Conservation (phyloP, 345 rosid species). For the Eutrema heterophyllum region DNA sequence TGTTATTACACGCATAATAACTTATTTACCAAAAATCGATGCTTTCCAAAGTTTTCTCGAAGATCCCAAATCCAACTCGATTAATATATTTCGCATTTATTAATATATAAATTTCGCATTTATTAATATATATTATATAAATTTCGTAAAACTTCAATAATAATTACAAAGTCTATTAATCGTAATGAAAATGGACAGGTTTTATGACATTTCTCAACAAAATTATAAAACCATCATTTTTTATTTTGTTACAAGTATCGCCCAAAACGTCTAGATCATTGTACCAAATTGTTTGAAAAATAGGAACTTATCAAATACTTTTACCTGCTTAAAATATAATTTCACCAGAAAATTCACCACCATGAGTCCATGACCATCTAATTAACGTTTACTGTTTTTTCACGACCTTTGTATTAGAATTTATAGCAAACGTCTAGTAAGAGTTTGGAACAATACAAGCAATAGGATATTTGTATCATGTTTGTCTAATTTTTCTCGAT, state of each 20-base stretch:
- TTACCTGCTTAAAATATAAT: neutral
- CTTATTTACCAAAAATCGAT: too few species aligned
- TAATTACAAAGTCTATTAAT: too few species aligned
- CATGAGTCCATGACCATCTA: too few species aligned
- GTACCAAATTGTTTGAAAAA: neutral
- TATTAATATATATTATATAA: too few species aligned
- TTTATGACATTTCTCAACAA: neutral
- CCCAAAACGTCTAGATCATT: neutral
- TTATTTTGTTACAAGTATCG: neutral
- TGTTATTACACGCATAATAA: too few species aligned
- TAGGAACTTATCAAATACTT: neutral
- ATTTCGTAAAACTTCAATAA: too few species aligned
- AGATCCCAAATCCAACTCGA: too few species aligned
- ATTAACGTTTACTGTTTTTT: neutral
- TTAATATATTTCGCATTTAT: too few species aligned
- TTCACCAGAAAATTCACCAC: neutral
- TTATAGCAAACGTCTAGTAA: neutral
- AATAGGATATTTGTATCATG: neutral
- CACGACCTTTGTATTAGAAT: neutral
- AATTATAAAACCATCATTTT: neutral
- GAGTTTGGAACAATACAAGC: neutral
- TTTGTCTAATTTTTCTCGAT: neutral
- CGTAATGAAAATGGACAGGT: too few species aligned
- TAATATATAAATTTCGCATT: too few species aligned
- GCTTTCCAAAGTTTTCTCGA: too few species aligned